Percentiles rank a stretch among this genome's conserved stretches.
Conservation (phyloP, 129 eudicot species). For the Flaveria linearis region DNA sequence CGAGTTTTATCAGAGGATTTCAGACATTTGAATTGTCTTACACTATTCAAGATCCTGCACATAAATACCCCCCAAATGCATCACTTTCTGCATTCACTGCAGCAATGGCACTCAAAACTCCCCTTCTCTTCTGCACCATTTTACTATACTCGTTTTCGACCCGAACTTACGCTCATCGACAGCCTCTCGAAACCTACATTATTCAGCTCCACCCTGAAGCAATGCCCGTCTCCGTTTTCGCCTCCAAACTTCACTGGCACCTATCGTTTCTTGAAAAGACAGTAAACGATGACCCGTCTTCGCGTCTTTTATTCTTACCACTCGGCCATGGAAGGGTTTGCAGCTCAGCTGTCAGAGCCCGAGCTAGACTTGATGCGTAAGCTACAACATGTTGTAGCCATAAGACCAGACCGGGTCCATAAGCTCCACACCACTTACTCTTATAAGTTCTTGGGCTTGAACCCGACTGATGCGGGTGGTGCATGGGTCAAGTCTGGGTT, state of each 20-base stretch:
- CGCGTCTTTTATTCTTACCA: constrained; percentile 84
- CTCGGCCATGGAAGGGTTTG: constrained; percentile 83
- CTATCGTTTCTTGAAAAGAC: constrained; percentile 62
- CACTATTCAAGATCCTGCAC: constrained; percentile 17
- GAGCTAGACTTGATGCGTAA: constrained; percentile 49
- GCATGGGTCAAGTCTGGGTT: constrained; percentile 72
- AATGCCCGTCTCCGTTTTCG: constrained; percentile 36
- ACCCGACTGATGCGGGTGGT: constrained; percentile 38
- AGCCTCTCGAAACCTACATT: constrained; percentile 62
- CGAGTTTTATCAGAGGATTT: constrained; percentile 62
- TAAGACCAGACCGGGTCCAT: constrained; percentile 65
- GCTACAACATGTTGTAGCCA: constrained; percentile 59
- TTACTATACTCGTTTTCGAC: constrained; percentile 20
- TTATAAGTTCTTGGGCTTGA: constrained; percentile 81
- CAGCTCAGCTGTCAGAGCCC: constrained; percentile 59
- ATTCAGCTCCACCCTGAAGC: constrained; percentile 77
- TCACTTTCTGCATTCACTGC: neutral
- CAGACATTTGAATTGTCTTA: constrained; percentile 37
- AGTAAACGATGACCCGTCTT: constrained; percentile 41
- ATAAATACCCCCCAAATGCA: constrained; percentile 56
- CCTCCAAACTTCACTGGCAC: constrained; percentile 80
- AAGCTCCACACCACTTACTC: constrained; percentile 85
- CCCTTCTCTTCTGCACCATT: constrained; percentile 28
- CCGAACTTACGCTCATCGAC: constrained; percentile 31
- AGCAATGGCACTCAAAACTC: constrained; percentile 42